phyloP scores from a whole-genome alignment of 2,329 filamentous ascomycete species.

The Malbranchea zuffiana region DNA sequence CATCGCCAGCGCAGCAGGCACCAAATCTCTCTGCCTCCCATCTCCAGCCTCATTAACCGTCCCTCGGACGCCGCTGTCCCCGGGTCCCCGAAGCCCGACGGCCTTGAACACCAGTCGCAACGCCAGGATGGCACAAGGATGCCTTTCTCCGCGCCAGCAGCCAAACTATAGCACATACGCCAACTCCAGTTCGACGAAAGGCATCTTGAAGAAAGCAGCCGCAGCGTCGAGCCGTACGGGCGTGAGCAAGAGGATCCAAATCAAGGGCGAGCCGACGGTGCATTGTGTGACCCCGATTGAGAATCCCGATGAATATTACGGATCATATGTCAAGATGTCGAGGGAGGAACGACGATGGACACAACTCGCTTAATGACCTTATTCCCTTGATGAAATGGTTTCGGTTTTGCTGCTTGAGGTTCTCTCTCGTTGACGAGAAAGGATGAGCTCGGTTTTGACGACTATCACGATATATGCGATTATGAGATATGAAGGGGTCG shows the following conservation, averaged over 20 bases:
- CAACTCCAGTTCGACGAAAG: constrained; percentile 37
- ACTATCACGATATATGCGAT: too few species aligned
- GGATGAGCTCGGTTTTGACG: too few species aligned
- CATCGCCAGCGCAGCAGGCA: constrained; percentile 29
- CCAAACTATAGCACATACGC: constrained; percentile 32
- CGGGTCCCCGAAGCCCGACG: constrained; percentile 33
- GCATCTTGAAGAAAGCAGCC: constrained; percentile 38
- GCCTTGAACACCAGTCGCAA: constrained; percentile 23
- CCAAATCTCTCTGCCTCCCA: constrained; percentile 33
- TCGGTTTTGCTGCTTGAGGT: too few species aligned
- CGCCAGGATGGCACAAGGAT: constrained; percentile 26
- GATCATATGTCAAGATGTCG: constrained; percentile 36
- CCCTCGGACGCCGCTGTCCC: constrained; percentile 33
- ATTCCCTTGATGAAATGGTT: too few species aligned
- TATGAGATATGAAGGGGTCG: too few species aligned
- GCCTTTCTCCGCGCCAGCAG: constrained; percentile 32
- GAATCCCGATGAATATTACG: constrained; percentile 39
- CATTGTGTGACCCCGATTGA: constrained; percentile 41
- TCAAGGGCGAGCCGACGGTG: constrained; percentile 35
- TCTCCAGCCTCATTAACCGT: constrained; percentile 28
- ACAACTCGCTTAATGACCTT: constrained; percentile 4
- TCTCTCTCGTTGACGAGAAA: too few species aligned
- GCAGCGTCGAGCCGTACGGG: constrained; percentile 12
- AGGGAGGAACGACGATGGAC: constrained; percentile 38
- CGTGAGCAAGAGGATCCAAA: constrained; percentile 32